Evolutionary conservation across 805 yeast species (phyloP).

Genomic region (Candida parachauliodes): DNA sequence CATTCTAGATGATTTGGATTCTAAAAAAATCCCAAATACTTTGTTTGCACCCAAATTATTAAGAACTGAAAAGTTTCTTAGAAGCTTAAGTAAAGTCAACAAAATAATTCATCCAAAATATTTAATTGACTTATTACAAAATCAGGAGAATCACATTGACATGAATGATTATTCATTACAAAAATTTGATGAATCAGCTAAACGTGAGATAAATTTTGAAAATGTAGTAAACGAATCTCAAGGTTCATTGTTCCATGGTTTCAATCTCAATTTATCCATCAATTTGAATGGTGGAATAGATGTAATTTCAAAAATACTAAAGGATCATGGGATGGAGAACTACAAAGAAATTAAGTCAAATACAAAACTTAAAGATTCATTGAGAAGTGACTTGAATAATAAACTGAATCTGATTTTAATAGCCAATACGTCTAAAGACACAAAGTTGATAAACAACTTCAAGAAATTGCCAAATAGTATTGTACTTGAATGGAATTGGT

Average conservation of each 20-base stretch:
- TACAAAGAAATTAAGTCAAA: slow-evolving; percentile 19
- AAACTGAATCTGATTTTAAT: slow-evolving; percentile 16
- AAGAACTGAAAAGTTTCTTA: slow-evolving; percentile 83
- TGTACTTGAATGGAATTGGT: slow-evolving; percentile 64
- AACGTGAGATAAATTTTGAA: slow-evolving; percentile 17
- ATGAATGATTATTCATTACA: slow-evolving; percentile 33
- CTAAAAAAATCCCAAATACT: slow-evolving; percentile 37
- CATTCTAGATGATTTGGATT: slow-evolving; percentile 41
- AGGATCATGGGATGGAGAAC: slow-evolving; percentile 53
- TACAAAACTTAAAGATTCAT: slow-evolving; percentile 7
- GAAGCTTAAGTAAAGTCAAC: slow-evolving; percentile 57
- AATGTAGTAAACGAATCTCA: slow-evolving; percentile 13
- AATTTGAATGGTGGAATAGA: slow-evolving; percentile 59
- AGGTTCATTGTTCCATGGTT: slow-evolving; percentile 43
- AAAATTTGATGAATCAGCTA: slow-evolving; percentile 23
- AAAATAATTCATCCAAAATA: slow-evolving; percentile 55
- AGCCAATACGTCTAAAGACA: slow-evolving; percentile 37
- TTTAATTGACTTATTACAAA: slow-evolving; percentile 40
- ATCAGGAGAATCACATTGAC: slow-evolving; percentile 11
- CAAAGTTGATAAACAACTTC: slow-evolving; percentile 21
- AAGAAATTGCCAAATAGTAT: slow-evolving; percentile 14
- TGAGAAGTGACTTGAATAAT: background rate
- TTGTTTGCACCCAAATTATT: slow-evolving; percentile 77
- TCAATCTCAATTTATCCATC: slow-evolving; percentile 53
- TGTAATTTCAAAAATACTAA: slow-evolving; percentile 53